A percentile compares a stretch with the other conserved stretches of the same genome.
Conservation (phyloP, 2,329 filamentous ascomycete genomes). For the Kalaharituber pfeilii region DNA sequence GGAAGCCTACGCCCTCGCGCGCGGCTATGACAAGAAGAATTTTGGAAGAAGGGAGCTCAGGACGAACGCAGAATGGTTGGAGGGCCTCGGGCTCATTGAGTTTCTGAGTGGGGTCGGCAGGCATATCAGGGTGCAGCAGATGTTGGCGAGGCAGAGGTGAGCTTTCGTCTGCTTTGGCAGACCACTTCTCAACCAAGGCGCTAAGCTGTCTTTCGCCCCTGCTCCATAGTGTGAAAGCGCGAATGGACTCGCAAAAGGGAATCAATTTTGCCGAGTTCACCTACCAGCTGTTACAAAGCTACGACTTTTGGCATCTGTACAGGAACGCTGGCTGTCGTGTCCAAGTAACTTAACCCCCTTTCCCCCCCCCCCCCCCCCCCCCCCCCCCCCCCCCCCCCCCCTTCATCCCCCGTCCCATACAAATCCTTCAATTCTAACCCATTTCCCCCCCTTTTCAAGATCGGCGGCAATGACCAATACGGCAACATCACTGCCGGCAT, state of each 20-base stretch:
- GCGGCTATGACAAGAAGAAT: conserved; percentile 43
- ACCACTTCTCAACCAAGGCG: background rate
- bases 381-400: no score
- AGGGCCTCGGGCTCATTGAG: conserved; percentile 52
- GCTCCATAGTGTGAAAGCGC: conserved; percentile 59
- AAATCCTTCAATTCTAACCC: no score
- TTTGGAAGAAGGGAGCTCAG: conserved; percentile 49
- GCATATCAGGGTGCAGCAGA: conserved; percentile 59
- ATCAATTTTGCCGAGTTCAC: conserved; percentile 89
- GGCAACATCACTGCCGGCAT: conserved; percentile 89
- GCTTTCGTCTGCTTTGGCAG: no score
- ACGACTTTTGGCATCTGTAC: conserved; percentile 91
- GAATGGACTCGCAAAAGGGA: conserved; percentile 69
- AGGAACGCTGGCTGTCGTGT: conserved; percentile 38
- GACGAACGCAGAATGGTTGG: conserved; percentile 78
- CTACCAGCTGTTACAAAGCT: conserved; percentile 84
- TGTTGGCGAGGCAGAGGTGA: conserved; percentile 77
- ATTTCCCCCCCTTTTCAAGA: conserved; percentile 37
- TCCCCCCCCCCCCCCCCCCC: background rate
- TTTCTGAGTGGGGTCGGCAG: conserved; percentile 57
- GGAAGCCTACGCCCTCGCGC: conserved; percentile 11
- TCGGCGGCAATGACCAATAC: conserved; percentile 89
- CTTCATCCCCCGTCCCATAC: background rate
- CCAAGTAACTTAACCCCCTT: conserved; percentile 6
- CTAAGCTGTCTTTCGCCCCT: no score